phyloP scores from a whole-genome alignment of 2,329 filamentous ascomycete species.

The Colletotrichum tropicale region DNA sequence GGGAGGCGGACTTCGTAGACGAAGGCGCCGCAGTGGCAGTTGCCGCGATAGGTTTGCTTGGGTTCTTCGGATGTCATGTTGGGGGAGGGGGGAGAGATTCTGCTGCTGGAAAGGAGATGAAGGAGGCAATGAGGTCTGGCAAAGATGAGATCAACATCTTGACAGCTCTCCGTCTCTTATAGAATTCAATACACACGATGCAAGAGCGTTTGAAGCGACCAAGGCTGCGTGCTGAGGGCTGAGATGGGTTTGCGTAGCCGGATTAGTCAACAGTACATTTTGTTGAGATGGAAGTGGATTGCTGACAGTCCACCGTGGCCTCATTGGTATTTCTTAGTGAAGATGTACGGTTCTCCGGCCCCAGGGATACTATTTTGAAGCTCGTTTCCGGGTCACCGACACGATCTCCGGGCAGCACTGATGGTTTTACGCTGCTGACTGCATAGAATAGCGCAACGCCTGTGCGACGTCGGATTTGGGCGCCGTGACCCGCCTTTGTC shows the following conservation, averaged over 20 bases:
- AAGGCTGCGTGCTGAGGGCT: background rate
- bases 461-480: background rate
- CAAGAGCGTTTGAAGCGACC: background rate
- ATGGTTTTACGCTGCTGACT: background rate
- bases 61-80: background rate
- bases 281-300: conserved; percentile 2
- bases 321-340: background rate
- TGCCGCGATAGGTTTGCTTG: conserved; percentile 53
- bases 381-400: background rate
- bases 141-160: background rate
- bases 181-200: background rate
- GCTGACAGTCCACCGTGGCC: background rate
- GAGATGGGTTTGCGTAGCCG: background rate
- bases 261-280: background rate
- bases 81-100: background rate
- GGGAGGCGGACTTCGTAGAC: conserved; percentile 57
- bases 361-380: background rate
- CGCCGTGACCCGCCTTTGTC: background rate
- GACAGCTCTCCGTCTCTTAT: background rate
- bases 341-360: background rate
- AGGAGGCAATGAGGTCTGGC: background rate
- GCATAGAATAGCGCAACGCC: background rate
- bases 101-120: background rate
- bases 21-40: conserved; percentile 62
- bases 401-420: background rate